Evolutionary conservation across 768 basidiomycete genomes (phyloP), one percentile per base, ranked within the genome.

Genomic region (Psilocybe subaeruginosa): DNA sequence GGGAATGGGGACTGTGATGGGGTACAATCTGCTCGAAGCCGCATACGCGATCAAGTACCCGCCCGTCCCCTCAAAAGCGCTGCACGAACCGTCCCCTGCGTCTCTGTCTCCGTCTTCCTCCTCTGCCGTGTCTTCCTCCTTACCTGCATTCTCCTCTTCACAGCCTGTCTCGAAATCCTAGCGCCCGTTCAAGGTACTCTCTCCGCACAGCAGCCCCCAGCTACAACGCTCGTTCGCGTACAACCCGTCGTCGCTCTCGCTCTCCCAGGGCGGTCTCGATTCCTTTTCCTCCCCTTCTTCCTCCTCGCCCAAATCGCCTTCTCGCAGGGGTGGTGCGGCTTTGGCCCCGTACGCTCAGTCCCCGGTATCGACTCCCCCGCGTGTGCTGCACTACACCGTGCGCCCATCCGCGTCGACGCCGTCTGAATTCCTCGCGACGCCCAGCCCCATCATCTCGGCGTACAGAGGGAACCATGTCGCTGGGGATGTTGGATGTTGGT

Each of bases 1-100:
- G 12, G 69, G 19, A 19, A 19, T 75, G 4, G 58, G 66, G 1
- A 19, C 19, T 19, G 63, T 81, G 23, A 71, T 80, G 54, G 64
- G 66, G 27, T 75, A 78, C 51, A 83, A 83, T 55, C 70, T 82
- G 58, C 41, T 80, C 33, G 76, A 82, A 64, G 75, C 72, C 1
- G 52, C 70, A 3, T 78, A 77, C 60, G 80, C 82, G 0, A 65
- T 83, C 17, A 78, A 75, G 33, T 82, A 79, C 54, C 82, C 82
- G n/a, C 76, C 72, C 76, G 2, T 67, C 73, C 2, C 73, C 78
- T 4, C 71, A 12, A 77, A 17, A 19, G 66, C 68, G 6, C 74
- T 70, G 56, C 41, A 74, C 50, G 75, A 73, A 58, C 61, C 64
- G 0, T 50, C 66, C 8, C 19, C 19, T 19, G 19, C 19, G 19